Conservation (phyloP, 2,329 filamentous ascomycete species). For the Hortaea werneckii region DNA sequence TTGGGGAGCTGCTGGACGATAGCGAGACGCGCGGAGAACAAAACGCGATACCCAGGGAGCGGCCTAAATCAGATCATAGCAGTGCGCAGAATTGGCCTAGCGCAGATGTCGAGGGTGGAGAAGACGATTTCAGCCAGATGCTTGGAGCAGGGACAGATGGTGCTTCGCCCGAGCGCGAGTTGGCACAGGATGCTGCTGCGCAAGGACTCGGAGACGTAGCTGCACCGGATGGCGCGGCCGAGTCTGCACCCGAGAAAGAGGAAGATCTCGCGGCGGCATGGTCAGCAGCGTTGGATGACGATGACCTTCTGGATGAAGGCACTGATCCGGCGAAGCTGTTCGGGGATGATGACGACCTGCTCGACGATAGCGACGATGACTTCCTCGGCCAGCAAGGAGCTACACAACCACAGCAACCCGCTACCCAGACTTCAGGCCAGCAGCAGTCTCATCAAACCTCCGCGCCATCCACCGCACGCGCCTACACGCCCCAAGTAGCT, state of each 20-base stretch:
- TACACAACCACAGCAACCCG: constrained; percentile 2
- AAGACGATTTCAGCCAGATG: constrained; percentile 23
- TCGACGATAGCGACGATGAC: constrained; percentile 51
- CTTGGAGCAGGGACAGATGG: constrained; percentile 9
- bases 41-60: not conserved
- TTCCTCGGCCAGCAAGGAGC: constrained; percentile 1
- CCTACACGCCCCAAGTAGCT: constrained; percentile 1
- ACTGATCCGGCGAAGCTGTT: constrained; percentile 56
- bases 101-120: constrained; percentile 22
- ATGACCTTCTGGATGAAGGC: constrained; percentile 33
- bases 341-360: constrained; percentile 74
- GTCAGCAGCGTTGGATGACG: constrained; percentile 69
- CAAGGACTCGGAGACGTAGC: constrained; percentile 2
- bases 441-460: constrained; percentile 3
- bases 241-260: constrained; percentile 19
- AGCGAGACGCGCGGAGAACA: not conserved
- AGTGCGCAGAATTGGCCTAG: constrained; percentile 15
- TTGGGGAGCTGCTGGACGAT: constrained; percentile 19
- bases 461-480: constrained; percentile 1
- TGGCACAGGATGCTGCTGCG: constrained; percentile 1
- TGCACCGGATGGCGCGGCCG: constrained; percentile 2
- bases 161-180: not conserved
- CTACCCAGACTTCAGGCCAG: no score
- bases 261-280: constrained; percentile 71
- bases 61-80: not conserved